Evolutionary conservation across 305 asterid species (phyloP).

Genomic region (Solanum hybrid): DNA sequence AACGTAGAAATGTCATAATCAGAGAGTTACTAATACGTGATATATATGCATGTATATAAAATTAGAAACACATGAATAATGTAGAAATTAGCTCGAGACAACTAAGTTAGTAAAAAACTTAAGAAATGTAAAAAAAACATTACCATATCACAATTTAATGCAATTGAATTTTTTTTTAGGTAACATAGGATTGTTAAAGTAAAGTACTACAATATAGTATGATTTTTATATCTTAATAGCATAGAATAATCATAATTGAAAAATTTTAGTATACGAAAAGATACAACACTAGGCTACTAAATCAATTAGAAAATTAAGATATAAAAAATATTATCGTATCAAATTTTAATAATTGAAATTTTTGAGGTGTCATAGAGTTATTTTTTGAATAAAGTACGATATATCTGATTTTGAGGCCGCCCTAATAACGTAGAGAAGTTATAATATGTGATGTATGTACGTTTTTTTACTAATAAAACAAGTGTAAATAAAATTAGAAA

Average conservation of each 20-base stretch:
- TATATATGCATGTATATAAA: neutral
- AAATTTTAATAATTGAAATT: neutral
- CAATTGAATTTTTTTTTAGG: neutral
- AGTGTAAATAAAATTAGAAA: neutral
- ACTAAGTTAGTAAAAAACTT: neutral
- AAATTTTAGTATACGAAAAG: neutral
- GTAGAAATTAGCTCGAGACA: neutral
- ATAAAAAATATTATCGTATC: neutral
- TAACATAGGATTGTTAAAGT: neutral
- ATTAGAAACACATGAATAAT: neutral
- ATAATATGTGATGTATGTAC: neutral
- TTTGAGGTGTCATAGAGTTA: neutral
- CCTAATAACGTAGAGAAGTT: neutral
- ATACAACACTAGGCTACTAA: neutral
- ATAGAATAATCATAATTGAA: neutral
- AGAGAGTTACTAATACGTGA: neutral
- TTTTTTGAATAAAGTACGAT: neutral
- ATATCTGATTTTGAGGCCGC: neutral
- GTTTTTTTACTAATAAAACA: too few species aligned
- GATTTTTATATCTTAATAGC: neutral
- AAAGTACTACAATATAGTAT: neutral
- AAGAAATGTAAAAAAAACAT: neutral
- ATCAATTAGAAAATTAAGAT: neutral
- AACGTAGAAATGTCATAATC: neutral
- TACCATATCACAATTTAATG: neutral